Evolutionary conservation across 2,329 filamentous ascomycete genomes (phyloP).

Genomic region (Aspergillus puulaauensis): DNA sequence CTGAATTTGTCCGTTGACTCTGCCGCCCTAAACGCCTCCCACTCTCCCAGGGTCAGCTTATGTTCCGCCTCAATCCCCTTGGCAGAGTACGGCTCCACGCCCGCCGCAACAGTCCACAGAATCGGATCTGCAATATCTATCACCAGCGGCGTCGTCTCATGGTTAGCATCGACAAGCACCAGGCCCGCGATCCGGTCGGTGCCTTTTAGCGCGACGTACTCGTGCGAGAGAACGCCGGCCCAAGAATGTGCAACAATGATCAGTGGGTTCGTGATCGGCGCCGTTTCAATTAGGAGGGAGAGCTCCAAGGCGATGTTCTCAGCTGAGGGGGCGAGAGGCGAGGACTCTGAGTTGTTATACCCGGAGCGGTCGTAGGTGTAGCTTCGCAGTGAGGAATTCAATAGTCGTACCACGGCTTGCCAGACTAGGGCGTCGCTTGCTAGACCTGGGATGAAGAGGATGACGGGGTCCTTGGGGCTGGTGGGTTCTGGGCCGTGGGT

Average conservation of each 20-base stretch:
- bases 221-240: constrained; percentile 17
- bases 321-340: constrained; percentile 8
- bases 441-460: constrained; percentile 13
- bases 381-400: constrained; percentile 9
- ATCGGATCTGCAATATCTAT: constrained; percentile 15
- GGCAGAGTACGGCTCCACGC: constrained; percentile 17
- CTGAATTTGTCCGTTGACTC: constrained; percentile 18
- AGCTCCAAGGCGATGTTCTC: constrained; percentile 15
- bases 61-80: constrained; percentile 13
- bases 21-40: constrained; percentile 14
- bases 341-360: constrained; percentile 12
- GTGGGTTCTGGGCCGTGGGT: constrained; percentile 14
- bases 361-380: constrained; percentile 18
- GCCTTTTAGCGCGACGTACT: constrained; percentile 15
- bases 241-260: constrained; percentile 18
- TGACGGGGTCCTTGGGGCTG: constrained; percentile 6
- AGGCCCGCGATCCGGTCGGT: constrained; percentile 13
- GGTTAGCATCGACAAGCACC: constrained; percentile 19
- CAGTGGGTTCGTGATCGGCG: constrained; percentile 12
- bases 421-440: constrained; percentile 17
- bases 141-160: constrained; percentile 14
- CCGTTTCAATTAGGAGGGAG: constrained; percentile 5
- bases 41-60: constrained; percentile 10
- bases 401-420: constrained; percentile 13
- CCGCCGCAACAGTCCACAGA: constrained; percentile 13